Conservation (phyloP, 495 filamentous ascomycete species). For the Aspergillus baeticus region DNA sequence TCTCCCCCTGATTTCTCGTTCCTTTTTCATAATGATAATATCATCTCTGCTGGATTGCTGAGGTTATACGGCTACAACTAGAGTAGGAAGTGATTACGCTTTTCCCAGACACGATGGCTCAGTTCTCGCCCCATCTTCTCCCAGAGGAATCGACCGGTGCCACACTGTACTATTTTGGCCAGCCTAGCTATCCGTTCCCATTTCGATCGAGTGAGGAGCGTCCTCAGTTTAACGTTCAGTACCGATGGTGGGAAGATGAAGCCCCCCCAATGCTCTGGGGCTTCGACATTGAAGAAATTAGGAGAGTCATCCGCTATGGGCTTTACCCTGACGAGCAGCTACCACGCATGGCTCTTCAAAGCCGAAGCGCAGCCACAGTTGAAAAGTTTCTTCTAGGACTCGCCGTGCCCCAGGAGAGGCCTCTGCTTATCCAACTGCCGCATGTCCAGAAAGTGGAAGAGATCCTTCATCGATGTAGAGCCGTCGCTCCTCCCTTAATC, state of each 20-base stretch:
- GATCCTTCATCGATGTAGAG: conserved; percentile 34
- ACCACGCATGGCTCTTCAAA: conserved; percentile 34
- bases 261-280: conserved; percentile 40
- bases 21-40: conserved; percentile 1
- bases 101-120: conserved; percentile 10
- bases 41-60: conserved; percentile 3
- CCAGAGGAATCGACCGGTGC: not conserved
- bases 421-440: conserved; percentile 27
- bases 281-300: conserved; percentile 39
- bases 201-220: conserved; percentile 33
- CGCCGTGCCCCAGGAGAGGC: conserved; percentile 26
- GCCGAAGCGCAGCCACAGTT: conserved; percentile 31
- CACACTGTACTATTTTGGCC: conserved; percentile 14
- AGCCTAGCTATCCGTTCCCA: conserved; percentile 30
- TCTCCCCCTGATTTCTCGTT: not conserved
- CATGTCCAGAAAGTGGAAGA: conserved; percentile 46
- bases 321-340: conserved; percentile 36
- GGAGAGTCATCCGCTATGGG: conserved; percentile 38
- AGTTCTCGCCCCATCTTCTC: conserved; percentile 7
- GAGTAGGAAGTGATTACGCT: not conserved
- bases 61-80: not conserved
- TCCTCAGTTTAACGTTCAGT: conserved; percentile 29
- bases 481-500: conserved; percentile 18
- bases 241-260: conserved; percentile 48
- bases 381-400: conserved; percentile 33